A percentile compares a stretch with the other conserved stretches of the same genome.
These are phyloP conservation scores for Linnemannia zychae DNA, from an alignment of 192 early-diverging fungal species.

Conservation along the genomic window DNA sequence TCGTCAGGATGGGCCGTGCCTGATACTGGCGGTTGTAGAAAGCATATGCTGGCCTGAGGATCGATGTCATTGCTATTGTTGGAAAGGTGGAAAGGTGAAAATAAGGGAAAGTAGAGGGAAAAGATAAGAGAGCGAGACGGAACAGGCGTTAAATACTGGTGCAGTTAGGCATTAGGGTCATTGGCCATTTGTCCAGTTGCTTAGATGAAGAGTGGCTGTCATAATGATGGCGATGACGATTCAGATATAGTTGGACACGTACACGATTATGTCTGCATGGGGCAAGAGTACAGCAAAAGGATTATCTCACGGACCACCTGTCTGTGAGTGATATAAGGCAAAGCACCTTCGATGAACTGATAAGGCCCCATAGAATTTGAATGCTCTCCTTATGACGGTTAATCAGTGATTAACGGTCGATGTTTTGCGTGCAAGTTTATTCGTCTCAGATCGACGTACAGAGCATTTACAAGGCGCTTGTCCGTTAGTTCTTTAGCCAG, in stretches of 20 bases:
- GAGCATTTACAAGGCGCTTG: no score
- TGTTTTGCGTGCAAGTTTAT: no score
- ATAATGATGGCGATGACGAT: background rate
- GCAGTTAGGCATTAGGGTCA: background rate
- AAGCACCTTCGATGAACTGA: no score
- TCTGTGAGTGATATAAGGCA: background rate
- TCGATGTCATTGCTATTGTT: constrained; percentile 35
- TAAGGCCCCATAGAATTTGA: no score
- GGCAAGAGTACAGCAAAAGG: background rate
- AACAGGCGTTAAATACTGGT: background rate
- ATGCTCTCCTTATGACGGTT: no score
- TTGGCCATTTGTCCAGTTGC: background rate
- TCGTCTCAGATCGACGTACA: no score
- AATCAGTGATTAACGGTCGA: no score
- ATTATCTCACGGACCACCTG: background rate
- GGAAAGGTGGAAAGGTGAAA: background rate
- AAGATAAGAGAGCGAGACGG: background rate
- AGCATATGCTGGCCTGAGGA: constrained; percentile 31
- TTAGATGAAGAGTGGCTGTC: background rate
- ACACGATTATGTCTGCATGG: background rate
- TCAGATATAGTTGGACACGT: background rate
- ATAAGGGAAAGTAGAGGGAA: no score
- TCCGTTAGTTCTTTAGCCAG: no score
- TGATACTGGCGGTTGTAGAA: constrained; percentile 63
- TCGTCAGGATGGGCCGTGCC: constrained; percentile 71